Conservation (phyloP, 305 asterid genomes). For the Caryopteris hybrid region DNA sequence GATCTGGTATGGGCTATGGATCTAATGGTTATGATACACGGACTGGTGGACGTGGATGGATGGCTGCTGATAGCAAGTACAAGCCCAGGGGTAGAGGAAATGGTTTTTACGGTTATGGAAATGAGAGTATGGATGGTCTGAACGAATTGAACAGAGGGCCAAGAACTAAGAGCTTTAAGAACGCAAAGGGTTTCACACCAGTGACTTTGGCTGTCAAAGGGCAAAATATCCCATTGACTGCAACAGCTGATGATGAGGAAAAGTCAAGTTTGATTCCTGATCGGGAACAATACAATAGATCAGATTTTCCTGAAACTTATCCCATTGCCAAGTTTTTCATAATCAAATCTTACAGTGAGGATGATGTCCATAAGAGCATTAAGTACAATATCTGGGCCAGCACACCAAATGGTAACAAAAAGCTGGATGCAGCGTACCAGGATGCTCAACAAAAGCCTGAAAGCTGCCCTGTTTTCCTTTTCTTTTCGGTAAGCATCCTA, state of each 20-base stretch:
- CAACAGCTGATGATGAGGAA: slow-evolving; percentile 31
- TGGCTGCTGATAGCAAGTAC: slow-evolving; percentile 55
- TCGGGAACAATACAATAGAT: slow-evolving; percentile 51
- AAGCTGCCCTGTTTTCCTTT: slow-evolving; percentile 57
- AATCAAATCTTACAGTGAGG: slow-evolving; percentile 90
- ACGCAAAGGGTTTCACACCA: slow-evolving; percentile 39
- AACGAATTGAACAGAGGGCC: slow-evolving; percentile 75
- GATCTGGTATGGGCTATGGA: slow-evolving; percentile 53
- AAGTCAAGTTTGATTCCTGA: slow-evolving; percentile 32
- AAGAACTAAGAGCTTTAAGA: slow-evolving; percentile 49
- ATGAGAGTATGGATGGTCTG: slow-evolving; percentile 55
- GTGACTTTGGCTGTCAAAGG: slow-evolving; percentile 50
- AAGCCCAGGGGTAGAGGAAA: slow-evolving; percentile 62
- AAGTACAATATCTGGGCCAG: slow-evolving; percentile 89
- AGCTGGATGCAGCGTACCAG: slow-evolving; percentile 57
- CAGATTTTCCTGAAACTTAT: slow-evolving; percentile 47
- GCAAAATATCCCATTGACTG: slow-evolving; percentile 40
- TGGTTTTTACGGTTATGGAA: slow-evolving; percentile 39
- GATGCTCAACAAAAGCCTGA: slow-evolving; percentile 51
- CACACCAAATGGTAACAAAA: slow-evolving; percentile 78
- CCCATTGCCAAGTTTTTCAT: slow-evolving; percentile 65
- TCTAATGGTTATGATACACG: slow-evolving; percentile 47
- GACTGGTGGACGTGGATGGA: slow-evolving; percentile 45
- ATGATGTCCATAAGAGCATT: slow-evolving; percentile 80
- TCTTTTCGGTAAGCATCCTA: slow-evolving; percentile 54